Percentiles rank a stretch among this genome's conserved stretches.
These are phyloP conservation scores for Capsicum chinense DNA, from an alignment of 257 asterid genomes.

Conservation along the genomic window DNA sequence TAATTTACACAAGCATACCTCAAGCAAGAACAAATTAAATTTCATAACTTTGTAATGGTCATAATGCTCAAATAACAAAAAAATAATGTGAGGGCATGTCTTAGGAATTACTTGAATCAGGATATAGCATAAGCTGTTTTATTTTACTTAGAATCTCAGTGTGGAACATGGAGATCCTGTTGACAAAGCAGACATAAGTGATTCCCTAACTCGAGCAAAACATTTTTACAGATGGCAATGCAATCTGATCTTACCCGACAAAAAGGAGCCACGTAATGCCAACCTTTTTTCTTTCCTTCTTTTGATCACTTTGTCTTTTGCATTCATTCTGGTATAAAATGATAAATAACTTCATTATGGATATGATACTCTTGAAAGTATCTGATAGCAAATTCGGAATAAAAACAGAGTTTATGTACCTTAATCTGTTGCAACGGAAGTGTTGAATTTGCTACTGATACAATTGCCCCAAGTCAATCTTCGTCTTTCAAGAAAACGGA, in stretches of 20 bases:
- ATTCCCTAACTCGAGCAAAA: not conserved
- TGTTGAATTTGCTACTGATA: no score
- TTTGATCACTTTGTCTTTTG: not conserved
- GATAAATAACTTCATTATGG: not conserved
- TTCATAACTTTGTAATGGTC: not conserved
- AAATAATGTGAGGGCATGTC: not conserved
- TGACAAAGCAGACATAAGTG: not conserved
- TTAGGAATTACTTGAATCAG: not conserved
- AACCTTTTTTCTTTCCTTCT: not conserved
- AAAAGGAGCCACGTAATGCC: not conserved
- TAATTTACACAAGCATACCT: not conserved
- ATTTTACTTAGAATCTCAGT: not conserved
- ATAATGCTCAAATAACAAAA: not conserved
- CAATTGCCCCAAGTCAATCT: no score
- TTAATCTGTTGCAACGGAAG: no score
- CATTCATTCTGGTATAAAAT: not conserved
- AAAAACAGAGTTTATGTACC: no score
- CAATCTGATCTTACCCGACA: not conserved
- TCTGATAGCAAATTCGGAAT: not conserved
- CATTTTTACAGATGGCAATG: not conserved
- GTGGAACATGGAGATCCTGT: slow-evolving; percentile 1
- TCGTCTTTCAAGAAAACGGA: no score
- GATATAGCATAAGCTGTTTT: not conserved
- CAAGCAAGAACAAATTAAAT: not conserved
- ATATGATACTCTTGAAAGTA: not conserved